phyloP scores from a whole-genome alignment of 2,329 filamentous ascomycete species.

The Chaetomium globosum region DNA sequence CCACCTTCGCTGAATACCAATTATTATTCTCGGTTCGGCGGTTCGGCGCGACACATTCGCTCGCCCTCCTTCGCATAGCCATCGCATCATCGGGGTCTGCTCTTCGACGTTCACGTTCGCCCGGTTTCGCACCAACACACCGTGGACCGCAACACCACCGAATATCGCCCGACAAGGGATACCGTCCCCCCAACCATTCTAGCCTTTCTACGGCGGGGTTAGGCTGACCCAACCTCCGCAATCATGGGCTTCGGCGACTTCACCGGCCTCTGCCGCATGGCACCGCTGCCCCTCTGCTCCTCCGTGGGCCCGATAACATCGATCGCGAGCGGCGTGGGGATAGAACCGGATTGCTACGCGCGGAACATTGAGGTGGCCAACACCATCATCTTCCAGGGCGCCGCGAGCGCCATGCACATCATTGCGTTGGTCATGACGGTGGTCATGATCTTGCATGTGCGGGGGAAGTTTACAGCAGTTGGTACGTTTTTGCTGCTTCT shows the following conservation, averaged over 20 bases:
- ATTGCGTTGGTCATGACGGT: slow-evolving; percentile 87
- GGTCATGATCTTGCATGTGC: slow-evolving; percentile 95
- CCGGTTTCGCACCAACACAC: not conserved
- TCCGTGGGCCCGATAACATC: slow-evolving; percentile 75
- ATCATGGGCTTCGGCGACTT: slow-evolving; percentile 84
- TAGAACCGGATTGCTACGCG: slow-evolving; percentile 89
- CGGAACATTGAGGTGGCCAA: slow-evolving; percentile 95
- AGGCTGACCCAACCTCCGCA: slow-evolving; percentile 20
- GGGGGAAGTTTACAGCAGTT: slow-evolving; percentile 97
- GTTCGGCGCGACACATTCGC: not conserved
- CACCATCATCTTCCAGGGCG: slow-evolving; percentile 96
- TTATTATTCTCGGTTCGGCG: not conserved
- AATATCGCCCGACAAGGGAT: too few species aligned
- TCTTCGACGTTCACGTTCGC: not conserved
- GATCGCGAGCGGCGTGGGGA: slow-evolving; percentile 70
- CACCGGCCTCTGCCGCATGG: slow-evolving; percentile 78
- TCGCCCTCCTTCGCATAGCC: not conserved
- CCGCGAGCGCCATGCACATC: slow-evolving; percentile 90
- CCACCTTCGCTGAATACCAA: slow-evolving; percentile 20
- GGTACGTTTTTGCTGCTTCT: slow-evolving; percentile 54
- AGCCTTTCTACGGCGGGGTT: slow-evolving; percentile 11
- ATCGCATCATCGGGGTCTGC: not conserved
- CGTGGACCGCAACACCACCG: not conserved
- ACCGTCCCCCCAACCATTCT: not conserved
- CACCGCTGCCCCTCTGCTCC: slow-evolving; percentile 83